These are phyloP conservation scores for Arabidopsis thaliana DNA, from an alignment of 345 rosid species.

Conservation along the genomic window TAIR10.1 NC_003076.8:1261501-1262000, in stretches of 20 bases:
- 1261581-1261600: slow-evolving; percentile 79
- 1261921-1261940: slow-evolving; percentile 2
- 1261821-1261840: slow-evolving; percentile 15
- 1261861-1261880: not conserved
- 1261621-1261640: slow-evolving; percentile 88
- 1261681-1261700: not conserved
- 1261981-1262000: not conserved
- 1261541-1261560: slow-evolving; percentile 87
- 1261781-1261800: not conserved
- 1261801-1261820: not conserved
- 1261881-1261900: not conserved
- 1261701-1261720: not conserved
- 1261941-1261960: not conserved
- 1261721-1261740: not conserved
- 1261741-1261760: not conserved
- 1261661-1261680: slow-evolving; percentile 63
- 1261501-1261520: slow-evolving; percentile 16
- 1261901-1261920: slow-evolving; percentile 14
- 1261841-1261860: not conserved
- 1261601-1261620: slow-evolving; percentile 76
- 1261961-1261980: slow-evolving; percentile 13
- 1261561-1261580: slow-evolving; percentile 93
- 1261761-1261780: not conserved
- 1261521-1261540: slow-evolving; percentile 33
- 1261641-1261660: slow-evolving; percentile 93